These are phyloP conservation scores for Boechera retrofracta DNA, from an alignment of 345 rosid genomes.

Conservation along the genomic window DNA sequence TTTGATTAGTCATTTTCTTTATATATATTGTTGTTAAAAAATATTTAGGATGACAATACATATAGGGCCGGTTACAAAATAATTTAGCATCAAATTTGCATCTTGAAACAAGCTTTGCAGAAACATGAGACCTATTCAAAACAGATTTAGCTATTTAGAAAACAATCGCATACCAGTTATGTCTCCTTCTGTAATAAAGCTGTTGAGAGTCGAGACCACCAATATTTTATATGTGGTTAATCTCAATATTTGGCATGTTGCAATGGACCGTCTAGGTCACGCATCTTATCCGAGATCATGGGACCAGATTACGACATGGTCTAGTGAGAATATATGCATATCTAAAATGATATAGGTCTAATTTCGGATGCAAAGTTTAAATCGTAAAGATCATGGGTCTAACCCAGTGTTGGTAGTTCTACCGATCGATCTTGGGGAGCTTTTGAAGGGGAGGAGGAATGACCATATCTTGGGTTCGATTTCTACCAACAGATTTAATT, in stretches of 20 bases:
- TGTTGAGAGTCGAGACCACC: slow-evolving; percentile 31
- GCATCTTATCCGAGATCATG: slow-evolving; percentile 35
- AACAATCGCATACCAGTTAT: slow-evolving; percentile 14
- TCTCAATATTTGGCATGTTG: slow-evolving; percentile 18
- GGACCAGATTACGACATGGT: slow-evolving; percentile 31
- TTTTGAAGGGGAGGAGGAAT: not conserved
- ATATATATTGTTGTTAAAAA: not conserved
- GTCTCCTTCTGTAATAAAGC: slow-evolving; percentile 9
- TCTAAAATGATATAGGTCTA: slow-evolving; percentile 8
- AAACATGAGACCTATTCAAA: slow-evolving; percentile 1
- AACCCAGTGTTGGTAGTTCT: not conserved
- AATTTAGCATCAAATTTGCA: slow-evolving; percentile 1
- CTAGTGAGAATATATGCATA: slow-evolving; percentile 23
- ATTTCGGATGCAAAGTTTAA: slow-evolving; percentile 3
- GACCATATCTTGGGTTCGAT: not conserved
- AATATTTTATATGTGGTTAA: not conserved
- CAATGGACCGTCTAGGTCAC: slow-evolving; percentile 26
- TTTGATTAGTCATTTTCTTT: not conserved
- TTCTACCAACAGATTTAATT: not conserved
- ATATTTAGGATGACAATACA: not conserved
- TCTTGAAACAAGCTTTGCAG: slow-evolving; percentile 1
- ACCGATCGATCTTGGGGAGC: not conserved
- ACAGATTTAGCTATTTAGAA: not conserved
- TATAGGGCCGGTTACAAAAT: not conserved
- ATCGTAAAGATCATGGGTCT: slow-evolving; percentile 15